Evolutionary conservation across 2,329 filamentous ascomycete genomes (phyloP).

Genomic region (Madurella fahalii): DNA sequence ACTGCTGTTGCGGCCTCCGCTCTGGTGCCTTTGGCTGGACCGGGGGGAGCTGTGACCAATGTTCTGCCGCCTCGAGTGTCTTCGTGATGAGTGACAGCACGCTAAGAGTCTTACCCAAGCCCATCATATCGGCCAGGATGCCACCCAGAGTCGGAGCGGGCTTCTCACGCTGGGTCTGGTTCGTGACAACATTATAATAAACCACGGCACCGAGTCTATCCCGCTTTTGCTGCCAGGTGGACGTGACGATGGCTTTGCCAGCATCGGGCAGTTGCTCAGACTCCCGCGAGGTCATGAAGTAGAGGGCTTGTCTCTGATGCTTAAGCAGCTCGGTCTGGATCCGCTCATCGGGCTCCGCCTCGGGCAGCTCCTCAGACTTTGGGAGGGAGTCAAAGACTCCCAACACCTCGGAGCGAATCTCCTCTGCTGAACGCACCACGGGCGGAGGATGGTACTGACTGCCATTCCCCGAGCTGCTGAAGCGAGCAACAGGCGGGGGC

Average conservation of each 20-base stretch:
- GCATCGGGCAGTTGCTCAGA: constrained; percentile 56
- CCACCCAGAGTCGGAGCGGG: constrained; percentile 68
- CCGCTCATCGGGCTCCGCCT: constrained; percentile 59
- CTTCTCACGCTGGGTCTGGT: constrained; percentile 54
- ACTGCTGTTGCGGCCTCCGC: constrained; percentile 31
- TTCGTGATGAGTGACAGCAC: constrained; percentile 72
- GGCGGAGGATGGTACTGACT: constrained; percentile 27
- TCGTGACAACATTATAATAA: constrained; percentile 85
- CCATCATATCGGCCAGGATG: constrained; percentile 83
- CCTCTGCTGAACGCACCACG: constrained; percentile 67
- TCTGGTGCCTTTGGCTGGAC: constrained; percentile 43
- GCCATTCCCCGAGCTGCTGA: constrained; percentile 16
- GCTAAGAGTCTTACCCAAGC: constrained; percentile 81
- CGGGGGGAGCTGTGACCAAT: constrained; percentile 57
- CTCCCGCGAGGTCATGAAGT: constrained; percentile 81
- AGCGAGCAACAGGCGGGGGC: constrained; percentile 32
- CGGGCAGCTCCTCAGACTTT: constrained; percentile 69
- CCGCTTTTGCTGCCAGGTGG: constrained; percentile 69
- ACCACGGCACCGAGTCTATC: constrained; percentile 48
- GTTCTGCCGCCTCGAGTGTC: constrained; percentile 57
- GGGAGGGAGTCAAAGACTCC: constrained; percentile 83
- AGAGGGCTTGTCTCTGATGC: constrained; percentile 86
- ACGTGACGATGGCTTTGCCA: constrained; percentile 58
- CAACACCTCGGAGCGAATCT: constrained; percentile 79
- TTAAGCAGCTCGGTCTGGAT: constrained; percentile 67